These are phyloP conservation scores for Lumnitzera littorea DNA, from an alignment of 345 rosid species.

Conservation along the genomic window DNA sequence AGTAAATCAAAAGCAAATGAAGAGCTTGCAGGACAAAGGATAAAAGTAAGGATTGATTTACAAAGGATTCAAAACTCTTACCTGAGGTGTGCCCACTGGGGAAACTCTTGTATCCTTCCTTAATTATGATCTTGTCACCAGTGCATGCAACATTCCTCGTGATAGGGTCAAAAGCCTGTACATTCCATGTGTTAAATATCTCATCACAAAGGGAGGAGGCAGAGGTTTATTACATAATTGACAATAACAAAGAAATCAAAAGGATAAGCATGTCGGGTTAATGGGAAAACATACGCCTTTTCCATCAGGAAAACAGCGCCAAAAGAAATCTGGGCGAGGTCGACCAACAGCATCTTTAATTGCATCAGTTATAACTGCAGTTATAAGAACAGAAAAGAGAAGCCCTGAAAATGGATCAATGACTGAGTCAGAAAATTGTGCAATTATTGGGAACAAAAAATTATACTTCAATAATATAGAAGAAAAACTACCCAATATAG, in stretches of 20 bases:
- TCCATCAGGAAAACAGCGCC: conserved; percentile 97
- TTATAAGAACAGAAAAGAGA: conserved; percentile 63
- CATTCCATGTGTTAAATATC: conserved; percentile 2
- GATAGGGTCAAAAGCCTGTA: conserved; percentile 51
- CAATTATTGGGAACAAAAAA: too few relatives aligned
- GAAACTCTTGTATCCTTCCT: conserved; percentile 93
- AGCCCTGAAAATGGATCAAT: conserved; percentile 45
- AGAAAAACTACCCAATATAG: conserved; percentile 55
- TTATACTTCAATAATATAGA: too few relatives aligned
- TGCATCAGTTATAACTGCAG: conserved; percentile 84
- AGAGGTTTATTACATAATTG: background rate
- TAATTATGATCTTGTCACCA: conserved; percentile 58
- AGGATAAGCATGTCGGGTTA: background rate
- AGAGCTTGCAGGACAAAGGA: background rate
- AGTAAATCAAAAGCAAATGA: background rate
- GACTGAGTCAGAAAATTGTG: background rate
- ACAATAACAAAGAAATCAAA: background rate
- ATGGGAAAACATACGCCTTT: conserved; percentile 44
- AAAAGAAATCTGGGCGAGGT: conserved; percentile 94
- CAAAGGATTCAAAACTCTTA: conserved; percentile 25
- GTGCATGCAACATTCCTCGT: conserved; percentile 65
- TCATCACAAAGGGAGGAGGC: background rate
- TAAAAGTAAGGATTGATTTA: background rate
- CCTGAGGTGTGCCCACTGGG: conserved; percentile 97
- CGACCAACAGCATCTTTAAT: conserved; percentile 91